Evolutionary conservation across 805 yeast genomes (phyloP).

Genomic region (Cyberlindnera bimundalis): DNA sequence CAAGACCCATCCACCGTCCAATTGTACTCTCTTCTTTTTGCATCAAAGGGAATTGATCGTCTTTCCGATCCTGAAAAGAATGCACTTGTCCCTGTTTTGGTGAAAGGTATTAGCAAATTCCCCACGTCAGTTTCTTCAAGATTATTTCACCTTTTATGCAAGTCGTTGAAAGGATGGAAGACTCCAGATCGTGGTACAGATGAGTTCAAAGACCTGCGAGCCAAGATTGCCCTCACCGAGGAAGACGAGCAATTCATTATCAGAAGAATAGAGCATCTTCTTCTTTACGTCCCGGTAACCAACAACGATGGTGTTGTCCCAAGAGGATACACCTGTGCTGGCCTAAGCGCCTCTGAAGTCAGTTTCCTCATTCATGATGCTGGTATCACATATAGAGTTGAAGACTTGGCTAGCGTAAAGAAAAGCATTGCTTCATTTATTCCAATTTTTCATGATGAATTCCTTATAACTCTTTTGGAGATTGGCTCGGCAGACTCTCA

Average conservation of each 20-base stretch:
- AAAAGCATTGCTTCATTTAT: slow-evolving; percentile 40
- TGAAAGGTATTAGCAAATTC: slow-evolving; percentile 42
- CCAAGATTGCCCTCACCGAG: slow-evolving; percentile 35
- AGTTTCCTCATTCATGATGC: slow-evolving; percentile 66
- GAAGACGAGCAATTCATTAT: slow-evolving; percentile 46
- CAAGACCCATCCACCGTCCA: slow-evolving; percentile 42
- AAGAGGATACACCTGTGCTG: slow-evolving; percentile 53
- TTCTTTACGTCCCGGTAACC: slow-evolving; percentile 50
- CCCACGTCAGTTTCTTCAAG: slow-evolving; percentile 46
- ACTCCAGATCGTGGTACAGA: slow-evolving; percentile 45
- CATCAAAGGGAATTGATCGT: slow-evolving; percentile 66
- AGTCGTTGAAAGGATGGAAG: slow-evolving; percentile 47
- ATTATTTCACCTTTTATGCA: slow-evolving; percentile 57
- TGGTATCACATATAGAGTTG: slow-evolving; percentile 54
- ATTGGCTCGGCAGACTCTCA: slow-evolving; percentile 63
- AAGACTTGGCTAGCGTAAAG: slow-evolving; percentile 42
- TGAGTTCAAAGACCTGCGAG: slow-evolving; percentile 37
- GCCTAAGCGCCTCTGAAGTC: slow-evolving; percentile 54
- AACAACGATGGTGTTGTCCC: slow-evolving; percentile 39
- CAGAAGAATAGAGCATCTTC: slow-evolving; percentile 49
- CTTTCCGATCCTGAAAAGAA: slow-evolving; percentile 36
- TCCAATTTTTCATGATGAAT: slow-evolving; percentile 31
- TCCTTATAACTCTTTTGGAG: slow-evolving; percentile 46
- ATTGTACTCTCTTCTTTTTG: slow-evolving; percentile 60
- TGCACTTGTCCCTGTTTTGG: slow-evolving; percentile 43